phyloP scores from a whole-genome alignment of 2,329 filamentous ascomycete genomes.

The Colletotrichum spinosum region DNA sequence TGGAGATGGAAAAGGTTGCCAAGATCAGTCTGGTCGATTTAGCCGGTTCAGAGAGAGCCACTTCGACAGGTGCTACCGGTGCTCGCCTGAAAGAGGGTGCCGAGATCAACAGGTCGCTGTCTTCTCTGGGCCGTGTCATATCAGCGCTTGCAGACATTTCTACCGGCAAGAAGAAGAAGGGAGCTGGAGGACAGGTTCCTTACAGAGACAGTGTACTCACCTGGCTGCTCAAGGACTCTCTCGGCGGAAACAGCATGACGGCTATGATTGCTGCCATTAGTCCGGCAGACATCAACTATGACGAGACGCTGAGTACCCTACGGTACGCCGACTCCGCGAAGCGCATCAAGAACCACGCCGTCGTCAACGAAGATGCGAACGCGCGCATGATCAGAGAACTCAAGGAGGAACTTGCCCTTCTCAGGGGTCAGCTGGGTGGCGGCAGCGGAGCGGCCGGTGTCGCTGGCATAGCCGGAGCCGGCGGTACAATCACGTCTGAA shows the following conservation, averaged over 20 bases:
- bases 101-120: slow-evolving; percentile 97
- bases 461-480: slow-evolving; percentile 55
- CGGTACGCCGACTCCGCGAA: slow-evolving; percentile 98
- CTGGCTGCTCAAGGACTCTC: slow-evolving; percentile 95
- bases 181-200: slow-evolving; percentile 80
- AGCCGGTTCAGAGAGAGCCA: slow-evolving; percentile 96
- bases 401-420: slow-evolving; percentile 90
- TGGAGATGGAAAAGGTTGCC: slow-evolving; percentile 97
- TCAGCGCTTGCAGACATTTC: slow-evolving; percentile 93
- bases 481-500: slow-evolving; percentile 68
- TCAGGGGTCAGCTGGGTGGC: slow-evolving; percentile 86
- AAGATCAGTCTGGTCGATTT: slow-evolving; percentile 98
- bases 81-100: slow-evolving; percentile 96
- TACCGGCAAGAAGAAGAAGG: slow-evolving; percentile 84
- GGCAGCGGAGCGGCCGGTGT: slow-evolving; percentile 56
- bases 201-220: slow-evolving; percentile 97
- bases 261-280: slow-evolving; percentile 99
- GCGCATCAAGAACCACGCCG: slow-evolving; percentile 99
- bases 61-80: slow-evolving; percentile 95
- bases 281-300: slow-evolving; percentile 98
- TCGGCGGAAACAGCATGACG: slow-evolving; percentile 99
- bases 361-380: slow-evolving; percentile 98
- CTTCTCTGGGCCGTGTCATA: slow-evolving; percentile 96
- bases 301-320: slow-evolving; percentile 94
- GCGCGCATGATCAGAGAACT: slow-evolving; percentile 98